These are phyloP conservation scores for Ascochyta clinopodiicola DNA, from an alignment of 2,329 filamentous ascomycete species.

Conservation along the genomic window DNA sequence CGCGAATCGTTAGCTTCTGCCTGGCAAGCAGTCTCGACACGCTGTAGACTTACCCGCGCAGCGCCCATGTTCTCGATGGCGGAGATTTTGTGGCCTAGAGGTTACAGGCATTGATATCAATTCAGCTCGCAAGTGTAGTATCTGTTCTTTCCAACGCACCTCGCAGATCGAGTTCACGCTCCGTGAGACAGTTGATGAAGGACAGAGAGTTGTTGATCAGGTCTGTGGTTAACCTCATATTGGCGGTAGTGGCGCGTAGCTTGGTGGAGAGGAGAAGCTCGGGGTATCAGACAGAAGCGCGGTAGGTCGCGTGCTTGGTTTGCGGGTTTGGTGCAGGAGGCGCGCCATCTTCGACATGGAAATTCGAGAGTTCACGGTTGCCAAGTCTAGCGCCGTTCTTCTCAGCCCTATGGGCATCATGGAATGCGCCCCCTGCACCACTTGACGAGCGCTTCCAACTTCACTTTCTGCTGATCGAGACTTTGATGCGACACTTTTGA, in stretches of 20 bases:
- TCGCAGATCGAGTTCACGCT: constrained; percentile 98
- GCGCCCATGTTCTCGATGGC: constrained; percentile 97
- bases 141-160: constrained; percentile 98
- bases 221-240: constrained; percentile 94
- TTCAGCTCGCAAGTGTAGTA: constrained; percentile 88
- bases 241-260: constrained; percentile 33
- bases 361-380: constrained; percentile 6
- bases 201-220: constrained; percentile 93
- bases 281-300: background rate
- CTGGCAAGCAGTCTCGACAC: background rate
- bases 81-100: constrained; percentile 95
- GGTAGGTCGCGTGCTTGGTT: background rate
- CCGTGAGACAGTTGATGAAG: constrained; percentile 98
- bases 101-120: constrained; percentile 74
- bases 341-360: constrained; percentile 2
- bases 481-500: no score
- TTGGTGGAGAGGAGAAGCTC: background rate
- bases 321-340: background rate
- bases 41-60: constrained; percentile 72
- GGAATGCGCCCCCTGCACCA: no score
- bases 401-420: background rate
- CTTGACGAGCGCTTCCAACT: no score
- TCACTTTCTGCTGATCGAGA: no score
- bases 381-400: constrained; percentile 4
- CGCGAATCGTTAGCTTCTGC: background rate